These are phyloP conservation scores for Colletotrichum somersetense DNA, from an alignment of 2,329 filamentous ascomycete species.

Conservation along the genomic window DNA sequence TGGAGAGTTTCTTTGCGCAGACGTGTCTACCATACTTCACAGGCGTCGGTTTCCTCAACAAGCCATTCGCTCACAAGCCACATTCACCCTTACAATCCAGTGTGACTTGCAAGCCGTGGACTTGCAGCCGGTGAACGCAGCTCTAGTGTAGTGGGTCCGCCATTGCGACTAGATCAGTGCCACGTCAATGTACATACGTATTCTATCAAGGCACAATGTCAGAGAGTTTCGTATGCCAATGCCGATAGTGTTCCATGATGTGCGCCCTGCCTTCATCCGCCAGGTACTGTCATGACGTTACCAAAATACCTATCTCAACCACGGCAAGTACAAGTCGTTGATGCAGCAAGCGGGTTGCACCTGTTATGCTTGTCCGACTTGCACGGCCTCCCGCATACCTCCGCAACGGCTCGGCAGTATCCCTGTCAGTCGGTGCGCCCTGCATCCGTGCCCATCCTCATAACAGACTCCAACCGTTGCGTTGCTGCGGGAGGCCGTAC, in stretches of 20 bases:
- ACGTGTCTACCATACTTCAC: background rate
- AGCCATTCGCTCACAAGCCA: background rate
- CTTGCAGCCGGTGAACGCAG: background rate
- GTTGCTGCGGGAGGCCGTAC: no score
- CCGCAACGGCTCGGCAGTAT: background rate
- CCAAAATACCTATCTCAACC: no score
- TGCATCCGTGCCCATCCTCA: no score
- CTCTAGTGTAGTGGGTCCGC: background rate
- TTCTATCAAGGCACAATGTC: background rate
- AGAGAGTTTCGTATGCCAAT: background rate
- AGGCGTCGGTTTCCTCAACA: background rate
- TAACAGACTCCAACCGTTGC: no score
- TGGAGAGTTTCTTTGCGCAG: background rate
- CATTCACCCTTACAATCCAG: background rate
- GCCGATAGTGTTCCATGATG: no score
- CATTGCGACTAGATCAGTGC: background rate
- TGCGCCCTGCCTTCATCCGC: no score
- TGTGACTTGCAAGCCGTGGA: background rate
- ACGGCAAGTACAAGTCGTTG: background rate
- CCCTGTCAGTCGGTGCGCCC: no score
- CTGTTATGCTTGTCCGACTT: background rate
- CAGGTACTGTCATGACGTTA: no score
- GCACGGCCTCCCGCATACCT: background rate
- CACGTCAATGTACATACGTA: background rate
- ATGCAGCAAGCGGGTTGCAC: background rate